These are phyloP conservation scores for Hanseniaspora taiwanica DNA, from an alignment of 805 yeast genomes.

Conservation along the genomic window DNA sequence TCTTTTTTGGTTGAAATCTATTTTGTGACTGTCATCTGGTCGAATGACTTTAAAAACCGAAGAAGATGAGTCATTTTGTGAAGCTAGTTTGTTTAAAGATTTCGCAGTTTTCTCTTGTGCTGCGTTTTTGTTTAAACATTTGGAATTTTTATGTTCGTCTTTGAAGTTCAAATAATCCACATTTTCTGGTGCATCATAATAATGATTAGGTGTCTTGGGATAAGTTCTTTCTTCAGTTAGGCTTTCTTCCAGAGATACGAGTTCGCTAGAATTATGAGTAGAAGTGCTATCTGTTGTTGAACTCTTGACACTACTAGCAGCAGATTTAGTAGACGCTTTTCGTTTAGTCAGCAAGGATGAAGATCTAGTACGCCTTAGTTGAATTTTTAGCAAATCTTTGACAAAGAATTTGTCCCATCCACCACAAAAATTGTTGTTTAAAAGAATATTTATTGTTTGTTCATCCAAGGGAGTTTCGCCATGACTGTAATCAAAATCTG, in stretches of 20 bases:
- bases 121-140: too few species aligned
- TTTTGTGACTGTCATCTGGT: slow-evolving; percentile 49
- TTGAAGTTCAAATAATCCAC: slow-evolving; percentile 2
- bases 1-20: slow-evolving; percentile 69
- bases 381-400: slow-evolving; percentile 15
- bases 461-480: slow-evolving; percentile 35
- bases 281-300: slow-evolving; percentile 8
- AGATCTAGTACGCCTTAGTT: slow-evolving; percentile 11
- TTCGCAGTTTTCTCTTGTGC: too few species aligned
- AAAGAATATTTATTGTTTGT: slow-evolving; percentile 25
- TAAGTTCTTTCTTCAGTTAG: slow-evolving; percentile 15
- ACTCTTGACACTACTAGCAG: slow-evolving; percentile 14
- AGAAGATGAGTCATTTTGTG: slow-evolving; percentile 20
- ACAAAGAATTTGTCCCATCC: slow-evolving; percentile 13
- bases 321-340: slow-evolving; percentile 18
- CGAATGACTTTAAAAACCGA: slow-evolving; percentile 63
- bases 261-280: slow-evolving; percentile 2
- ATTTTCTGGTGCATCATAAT: slow-evolving; percentile 13
- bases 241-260: slow-evolving; percentile 1
- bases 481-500: slow-evolving; percentile 51
- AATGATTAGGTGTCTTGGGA: slow-evolving; percentile 23
- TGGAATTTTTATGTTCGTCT: too few species aligned
- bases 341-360: slow-evolving; percentile 13
- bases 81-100: too few species aligned
- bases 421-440: not conserved